These are phyloP conservation scores for Coemansia sp. DNA, from an alignment of 192 early-diverging fungal genomes.

Conservation along the genomic window DNA sequence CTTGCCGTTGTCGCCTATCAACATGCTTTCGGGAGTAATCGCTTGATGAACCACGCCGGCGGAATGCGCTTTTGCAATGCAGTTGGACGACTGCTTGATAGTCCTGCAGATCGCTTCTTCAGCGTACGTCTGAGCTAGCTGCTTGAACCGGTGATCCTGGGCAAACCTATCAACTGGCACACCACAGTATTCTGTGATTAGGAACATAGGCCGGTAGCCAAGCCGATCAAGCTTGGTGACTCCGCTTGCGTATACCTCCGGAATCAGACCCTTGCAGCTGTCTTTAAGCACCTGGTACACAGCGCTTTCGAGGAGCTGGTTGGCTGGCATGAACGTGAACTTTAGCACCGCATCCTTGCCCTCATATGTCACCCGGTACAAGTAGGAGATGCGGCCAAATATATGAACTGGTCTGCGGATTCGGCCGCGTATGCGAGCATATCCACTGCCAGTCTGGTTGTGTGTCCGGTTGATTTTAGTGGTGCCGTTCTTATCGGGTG, in stretches of 20 bases:
- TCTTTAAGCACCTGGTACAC: slow-evolving; percentile 7
- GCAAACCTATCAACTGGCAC: background rate
- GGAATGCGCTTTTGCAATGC: slow-evolving; percentile 6
- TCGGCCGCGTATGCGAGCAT: background rate
- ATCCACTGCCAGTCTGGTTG: background rate
- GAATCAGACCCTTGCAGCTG: background rate
- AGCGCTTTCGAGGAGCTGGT: slow-evolving; percentile 14
- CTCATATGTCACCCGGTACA: background rate
- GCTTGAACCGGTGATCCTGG: background rate
- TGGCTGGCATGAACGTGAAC: slow-evolving; percentile 4
- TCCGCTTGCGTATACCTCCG: background rate
- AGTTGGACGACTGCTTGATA: background rate
- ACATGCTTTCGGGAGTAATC: slow-evolving; percentile 12
- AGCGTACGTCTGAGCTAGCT: background rate
- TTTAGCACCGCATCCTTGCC: background rate
- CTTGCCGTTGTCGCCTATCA: background rate
- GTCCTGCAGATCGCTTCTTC: background rate
- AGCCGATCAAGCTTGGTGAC: background rate
- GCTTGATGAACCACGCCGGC: slow-evolving; percentile 13
- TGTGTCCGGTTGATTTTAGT: background rate
- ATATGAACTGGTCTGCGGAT: background rate
- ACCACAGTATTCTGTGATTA: slow-evolving; percentile 19
- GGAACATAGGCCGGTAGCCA: slow-evolving; percentile 15
- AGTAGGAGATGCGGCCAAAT: background rate
- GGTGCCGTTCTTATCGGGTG: background rate